Evolutionary conservation across 2,329 filamentous ascomycete genomes (phyloP), one percentile per base, ranked within the genome.

Genomic region (Coniochaeta sp.): DNA sequence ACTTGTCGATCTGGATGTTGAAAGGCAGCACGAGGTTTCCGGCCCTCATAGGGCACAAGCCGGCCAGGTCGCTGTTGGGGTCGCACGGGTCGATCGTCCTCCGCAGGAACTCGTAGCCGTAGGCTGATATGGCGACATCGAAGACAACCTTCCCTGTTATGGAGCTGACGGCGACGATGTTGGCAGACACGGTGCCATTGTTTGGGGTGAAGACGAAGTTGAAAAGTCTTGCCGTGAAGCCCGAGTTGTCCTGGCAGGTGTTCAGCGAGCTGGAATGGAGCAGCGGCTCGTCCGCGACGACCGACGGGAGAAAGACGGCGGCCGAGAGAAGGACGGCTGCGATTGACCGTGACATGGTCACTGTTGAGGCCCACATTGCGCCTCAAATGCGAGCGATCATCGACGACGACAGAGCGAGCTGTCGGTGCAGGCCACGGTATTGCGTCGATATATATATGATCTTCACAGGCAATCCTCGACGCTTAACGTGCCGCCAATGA

Each of bases 1-100:
- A 76, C 19, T 73, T 67, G 22, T 80, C 75, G 47, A 92, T 74
- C 6, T 77, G 74, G 38, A 90, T 72, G 69, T 89, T 89, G 69
- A 89, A 89, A 57, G 67, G 69, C 63, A 72, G 68, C 59, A 66
- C 64, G 58, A 74, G 68, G 62, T 86, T 84, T 62, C 89, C 90
- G 5, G 89, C 82, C 63, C 82, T 86, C 90, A 95, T 93, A 52
- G 90, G 90, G 72, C 91, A 96, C 71, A 96, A 81, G 63, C 89
- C 89, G 54, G 79, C 72, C 59, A 92, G 78, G 54, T 38, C 54
- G 54, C 78, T 73, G 31, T 24, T n/a, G 31, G 78, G 73, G 17
- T 79, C 74, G 77, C 91, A 96, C 28, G 91, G 91, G 71, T 93
- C 77, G 65, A 95, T 72, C 12, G 77, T 82, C 62, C 82, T 74